A percentile compares a stretch with the other conserved stretches of the same genome.
phyloP scores from a whole-genome alignment of 305 asterid genomes.

The Coffea humblotiana region DNA sequence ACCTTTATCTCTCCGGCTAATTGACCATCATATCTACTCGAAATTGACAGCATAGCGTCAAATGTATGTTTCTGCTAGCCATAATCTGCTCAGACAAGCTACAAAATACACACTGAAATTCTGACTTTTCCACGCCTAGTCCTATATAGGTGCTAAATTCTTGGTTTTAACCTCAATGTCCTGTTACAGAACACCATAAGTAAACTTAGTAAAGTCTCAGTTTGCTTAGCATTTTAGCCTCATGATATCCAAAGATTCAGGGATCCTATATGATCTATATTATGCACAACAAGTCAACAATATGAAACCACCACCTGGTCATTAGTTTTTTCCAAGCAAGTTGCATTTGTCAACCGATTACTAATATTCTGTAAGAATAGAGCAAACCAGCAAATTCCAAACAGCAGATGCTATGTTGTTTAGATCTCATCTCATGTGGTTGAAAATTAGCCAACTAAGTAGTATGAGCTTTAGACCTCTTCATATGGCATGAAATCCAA shows the following conservation, averaged over 20 bases:
- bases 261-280: neutral
- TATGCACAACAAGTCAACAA: neutral
- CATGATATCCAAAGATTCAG: neutral
- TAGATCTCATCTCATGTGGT: no score
- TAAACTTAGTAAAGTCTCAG: neutral
- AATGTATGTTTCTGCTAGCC: neutral
- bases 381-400: neutral
- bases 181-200: neutral
- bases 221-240: neutral
- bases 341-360: neutral
- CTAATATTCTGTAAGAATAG: no score
- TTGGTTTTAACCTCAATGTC: neutral
- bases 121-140: neutral
- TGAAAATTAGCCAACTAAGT: neutral
- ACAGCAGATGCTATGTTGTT: no score
- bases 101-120: neutral
- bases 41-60: no score
- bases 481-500: neutral
- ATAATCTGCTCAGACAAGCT: neutral
- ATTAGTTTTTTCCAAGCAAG: neutral
- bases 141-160: neutral
- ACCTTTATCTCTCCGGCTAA: neutral
- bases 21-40: neutral
- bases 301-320: neutral
- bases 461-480: neutral